phyloP scores from a whole-genome alignment of 148 eudicot genomes.

The Nepenthes gracilis region DNA sequence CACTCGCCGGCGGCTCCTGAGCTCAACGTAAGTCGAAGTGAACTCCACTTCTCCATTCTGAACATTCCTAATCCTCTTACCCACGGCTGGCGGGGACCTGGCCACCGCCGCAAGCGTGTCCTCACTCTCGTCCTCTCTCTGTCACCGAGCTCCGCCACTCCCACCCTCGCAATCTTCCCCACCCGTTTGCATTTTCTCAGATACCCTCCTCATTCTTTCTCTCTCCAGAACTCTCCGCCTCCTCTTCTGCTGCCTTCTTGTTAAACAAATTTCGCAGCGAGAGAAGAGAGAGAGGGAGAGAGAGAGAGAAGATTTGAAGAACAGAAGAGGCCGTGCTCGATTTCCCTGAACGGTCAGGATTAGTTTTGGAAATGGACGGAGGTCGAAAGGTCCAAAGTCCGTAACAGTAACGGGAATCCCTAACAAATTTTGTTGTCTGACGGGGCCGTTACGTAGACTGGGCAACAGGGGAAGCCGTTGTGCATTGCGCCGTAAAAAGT shows the following conservation, averaged over 20 bases:
- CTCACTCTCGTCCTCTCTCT: neutral
- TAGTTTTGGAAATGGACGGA: conserved; percentile 15
- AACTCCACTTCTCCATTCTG: conserved; percentile 7
- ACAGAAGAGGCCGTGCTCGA: too few species aligned
- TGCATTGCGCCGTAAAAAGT: too few species aligned
- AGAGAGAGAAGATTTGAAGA: too few species aligned
- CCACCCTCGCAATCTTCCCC: conserved; percentile 3
- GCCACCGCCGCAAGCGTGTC: neutral
- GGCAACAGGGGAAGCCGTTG: too few species aligned
- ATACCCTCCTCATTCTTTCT: conserved; percentile 2
- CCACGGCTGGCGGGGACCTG: too few species aligned
- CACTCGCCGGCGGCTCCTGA: neutral
- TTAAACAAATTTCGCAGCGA: too few species aligned
- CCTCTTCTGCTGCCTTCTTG: too few species aligned
- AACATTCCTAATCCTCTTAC: conserved; percentile 9
- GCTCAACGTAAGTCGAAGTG: neutral
- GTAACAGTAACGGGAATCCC: too few species aligned
- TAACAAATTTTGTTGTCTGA: too few species aligned
- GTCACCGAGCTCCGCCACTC: conserved; percentile 3
- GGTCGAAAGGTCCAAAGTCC: conserved; percentile 9
- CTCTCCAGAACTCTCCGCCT: neutral
- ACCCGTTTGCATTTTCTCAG: conserved; percentile 14
- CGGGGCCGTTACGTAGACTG: too few species aligned
- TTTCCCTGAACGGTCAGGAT: too few species aligned
- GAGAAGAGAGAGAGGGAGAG: too few species aligned